Evolutionary conservation across 768 basidiomycete genomes (phyloP), one percentile per base, ranked within the genome.

Genomic region (Pulveroboletus sp.): DNA sequence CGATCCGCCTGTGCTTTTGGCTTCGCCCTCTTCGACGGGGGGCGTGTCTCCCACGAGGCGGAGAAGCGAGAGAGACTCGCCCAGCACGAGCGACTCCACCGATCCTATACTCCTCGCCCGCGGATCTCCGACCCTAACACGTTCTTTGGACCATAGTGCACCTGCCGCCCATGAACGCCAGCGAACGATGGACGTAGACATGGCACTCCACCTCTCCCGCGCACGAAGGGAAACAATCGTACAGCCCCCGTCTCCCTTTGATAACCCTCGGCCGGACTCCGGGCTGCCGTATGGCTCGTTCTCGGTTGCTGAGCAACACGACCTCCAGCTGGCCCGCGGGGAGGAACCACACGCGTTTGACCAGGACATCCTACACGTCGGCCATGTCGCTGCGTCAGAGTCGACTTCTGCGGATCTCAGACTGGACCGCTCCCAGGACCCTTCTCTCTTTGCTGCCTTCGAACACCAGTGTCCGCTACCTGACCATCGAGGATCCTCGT

Each of bases 121-220:
- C 21, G 76, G 74, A 49, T 86, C 86, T 1, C 86, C 88, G 0
- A 81, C 80, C 3, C 67, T 86, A 14, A 64, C 70, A 1, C 79
- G 85, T 38, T 76, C 85, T 8, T 77, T 79, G 52, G 83, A 89
- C 63, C 79, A 76, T 9, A 76, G 83, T 71, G 85, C 89, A 62
- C 82, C 86, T 0, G 80, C 88, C 46, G 81, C 81, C 17, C 75
- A 84, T 47, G 93, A 96, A 67, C 82, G 93, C 17, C 93, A 97
- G 73, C 80, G 88, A 32, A 83, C 90, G 6, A 89, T 96, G 85
- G 94, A 97, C 60, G 89, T 89, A 0, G 93, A 94, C 60, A 91
- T 92, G 87, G 90, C 88, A 46, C 78, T 89, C 63, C 85, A 87
- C 30, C 78, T 87, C 37, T 86, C 85, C 21, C 76, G 80, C 18